These are phyloP conservation scores for Thuidium tamariscinum DNA, from an alignment of 225 moss, liverwort and hornwort species.

Conservation along the genomic window DNA sequence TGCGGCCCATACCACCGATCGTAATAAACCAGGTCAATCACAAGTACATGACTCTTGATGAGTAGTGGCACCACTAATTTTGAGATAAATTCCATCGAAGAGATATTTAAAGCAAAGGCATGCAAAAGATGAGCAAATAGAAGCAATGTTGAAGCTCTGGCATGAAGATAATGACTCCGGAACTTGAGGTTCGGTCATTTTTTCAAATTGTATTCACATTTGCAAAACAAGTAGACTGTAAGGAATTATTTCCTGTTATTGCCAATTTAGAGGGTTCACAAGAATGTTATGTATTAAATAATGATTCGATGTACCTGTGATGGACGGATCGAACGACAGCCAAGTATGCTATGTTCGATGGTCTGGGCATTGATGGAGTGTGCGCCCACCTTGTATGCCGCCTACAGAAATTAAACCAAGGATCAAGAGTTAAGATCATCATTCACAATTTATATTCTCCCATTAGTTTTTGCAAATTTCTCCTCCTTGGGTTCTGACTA, in stretches of 20 bases:
- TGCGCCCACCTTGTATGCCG: slow-evolving; percentile 70
- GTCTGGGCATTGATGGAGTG: slow-evolving; percentile 75
- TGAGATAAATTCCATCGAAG: neutral
- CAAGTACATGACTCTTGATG: no score
- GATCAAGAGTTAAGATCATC: neutral
- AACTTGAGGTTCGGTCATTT: neutral
- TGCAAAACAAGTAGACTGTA: no score
- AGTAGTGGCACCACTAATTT: neutral
- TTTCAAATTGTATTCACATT: no score
- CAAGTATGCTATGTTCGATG: slow-evolving; percentile 76
- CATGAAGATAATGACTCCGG: neutral
- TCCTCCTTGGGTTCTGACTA: neutral
- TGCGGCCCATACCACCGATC: slow-evolving; percentile 1
- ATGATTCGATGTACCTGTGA: slow-evolving; percentile 15
- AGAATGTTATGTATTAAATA: neutral
- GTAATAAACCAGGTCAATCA: neutral
- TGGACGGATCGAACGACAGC: slow-evolving; percentile 54
- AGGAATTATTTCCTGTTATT: no score
- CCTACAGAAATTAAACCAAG: slow-evolving; percentile 17
- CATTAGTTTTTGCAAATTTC: neutral
- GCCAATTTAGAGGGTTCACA: no score
- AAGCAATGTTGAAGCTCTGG: neutral
- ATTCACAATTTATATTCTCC: neutral
- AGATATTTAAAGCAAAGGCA: neutral
- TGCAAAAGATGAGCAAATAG: neutral